Conservation (phyloP, 2,329 filamentous ascomycete species). For the Dothistroma pini region DNA sequence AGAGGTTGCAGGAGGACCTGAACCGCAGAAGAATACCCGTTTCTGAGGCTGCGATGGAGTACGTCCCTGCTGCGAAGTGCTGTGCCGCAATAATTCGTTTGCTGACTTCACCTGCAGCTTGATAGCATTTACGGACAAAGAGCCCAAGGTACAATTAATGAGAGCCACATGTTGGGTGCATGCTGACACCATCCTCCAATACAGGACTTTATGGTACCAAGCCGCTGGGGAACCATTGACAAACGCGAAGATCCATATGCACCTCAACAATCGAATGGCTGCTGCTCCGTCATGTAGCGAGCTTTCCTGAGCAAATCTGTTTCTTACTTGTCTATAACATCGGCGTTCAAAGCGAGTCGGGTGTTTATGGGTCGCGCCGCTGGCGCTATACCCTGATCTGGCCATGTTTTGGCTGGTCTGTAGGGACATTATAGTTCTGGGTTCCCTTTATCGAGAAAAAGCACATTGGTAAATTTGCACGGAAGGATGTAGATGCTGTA, state of each 20-base stretch:
- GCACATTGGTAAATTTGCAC: neutral
- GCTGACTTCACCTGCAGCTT: constrained; percentile 58
- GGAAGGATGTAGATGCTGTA: constrained; percentile 3
- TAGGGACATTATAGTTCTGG: neutral
- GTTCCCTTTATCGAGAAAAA: neutral
- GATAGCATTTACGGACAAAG: constrained; percentile 93
- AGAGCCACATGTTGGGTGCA: neutral
- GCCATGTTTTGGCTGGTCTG: constrained; percentile 3
- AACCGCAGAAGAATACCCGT: constrained; percentile 94
- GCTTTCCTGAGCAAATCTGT: constrained; percentile 9
- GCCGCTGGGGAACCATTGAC: constrained; percentile 91
- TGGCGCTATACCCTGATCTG: neutral
- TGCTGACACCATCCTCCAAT: neutral
- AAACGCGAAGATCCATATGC: constrained; percentile 98
- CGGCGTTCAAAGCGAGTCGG: constrained; percentile 23
- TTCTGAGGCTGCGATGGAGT: constrained; percentile 73
- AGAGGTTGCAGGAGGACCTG: constrained; percentile 89
- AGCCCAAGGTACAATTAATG: constrained; percentile 57
- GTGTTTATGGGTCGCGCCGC: constrained; percentile 3
- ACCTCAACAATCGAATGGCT: constrained; percentile 86
- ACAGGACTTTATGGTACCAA: constrained; percentile 95
- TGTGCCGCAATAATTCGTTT: neutral
- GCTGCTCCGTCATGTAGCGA: constrained; percentile 88
- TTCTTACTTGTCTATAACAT: constrained; percentile 22
- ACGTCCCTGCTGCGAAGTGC: constrained; percentile 25